These are phyloP conservation scores for Colletotrichum noveboracense DNA, from an alignment of 2,329 filamentous ascomycete genomes.

Conservation along the genomic window DNA sequence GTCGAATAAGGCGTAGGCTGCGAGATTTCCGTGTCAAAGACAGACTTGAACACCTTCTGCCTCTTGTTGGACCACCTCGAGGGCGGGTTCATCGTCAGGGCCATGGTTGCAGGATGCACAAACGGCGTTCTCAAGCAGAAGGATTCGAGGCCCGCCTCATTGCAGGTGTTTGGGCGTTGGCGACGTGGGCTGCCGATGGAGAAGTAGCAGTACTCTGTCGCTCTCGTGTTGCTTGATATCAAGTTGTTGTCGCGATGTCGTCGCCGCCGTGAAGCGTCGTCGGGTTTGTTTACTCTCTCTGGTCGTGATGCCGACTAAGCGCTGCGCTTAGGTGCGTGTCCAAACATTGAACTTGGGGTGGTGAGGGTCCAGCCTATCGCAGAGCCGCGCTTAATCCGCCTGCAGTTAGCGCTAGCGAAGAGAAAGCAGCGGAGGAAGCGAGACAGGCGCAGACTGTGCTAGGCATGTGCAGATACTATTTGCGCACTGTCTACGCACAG, in stretches of 20 bases:
- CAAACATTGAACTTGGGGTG: not conserved
- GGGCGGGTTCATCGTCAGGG: slow-evolving; percentile 6
- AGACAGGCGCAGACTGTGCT: not conserved
- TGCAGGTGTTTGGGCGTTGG: not conserved
- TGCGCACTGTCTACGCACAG: not conserved
- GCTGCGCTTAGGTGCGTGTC: slow-evolving; percentile 19
- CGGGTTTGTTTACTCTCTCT: slow-evolving; percentile 20
- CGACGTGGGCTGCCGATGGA: not conserved
- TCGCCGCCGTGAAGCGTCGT: not conserved
- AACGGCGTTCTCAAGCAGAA: slow-evolving; percentile 3
- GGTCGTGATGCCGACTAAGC: slow-evolving; percentile 15
- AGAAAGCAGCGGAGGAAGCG: not conserved
- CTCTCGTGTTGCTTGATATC: not conserved
- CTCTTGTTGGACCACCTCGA: slow-evolving; percentile 30
- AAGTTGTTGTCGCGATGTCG: not conserved
- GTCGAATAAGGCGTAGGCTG: slow-evolving; percentile 53
- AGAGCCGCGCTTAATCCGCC: slow-evolving; percentile 14
- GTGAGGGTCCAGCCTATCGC: slow-evolving; percentile 5
- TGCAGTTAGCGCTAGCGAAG: slow-evolving; percentile 1
- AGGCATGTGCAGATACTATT: not conserved
- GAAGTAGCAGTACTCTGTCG: not conserved
- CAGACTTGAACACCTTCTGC: slow-evolving; percentile 58
- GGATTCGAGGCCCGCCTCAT: slow-evolving; percentile 13
- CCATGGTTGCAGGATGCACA: not conserved
- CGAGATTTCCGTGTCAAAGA: slow-evolving; percentile 58